Percentiles rank a stretch among this genome's conserved stretches.
These are phyloP conservation scores for Wickerhamomyces queroliae DNA, from an alignment of 805 yeast species.

Conservation along the genomic window DNA sequence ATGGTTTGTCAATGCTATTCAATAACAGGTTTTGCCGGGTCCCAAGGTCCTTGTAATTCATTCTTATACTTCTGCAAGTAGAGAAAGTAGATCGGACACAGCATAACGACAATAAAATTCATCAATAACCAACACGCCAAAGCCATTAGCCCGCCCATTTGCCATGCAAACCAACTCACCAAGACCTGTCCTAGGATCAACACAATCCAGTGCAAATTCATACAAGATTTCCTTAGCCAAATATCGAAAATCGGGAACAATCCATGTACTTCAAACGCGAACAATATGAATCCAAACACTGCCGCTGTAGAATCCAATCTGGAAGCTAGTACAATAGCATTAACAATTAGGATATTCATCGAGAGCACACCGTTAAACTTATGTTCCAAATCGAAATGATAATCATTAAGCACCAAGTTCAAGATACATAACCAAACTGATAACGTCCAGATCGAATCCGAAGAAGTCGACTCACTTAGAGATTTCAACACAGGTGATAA, in stretches of 20 bases:
- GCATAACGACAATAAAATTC: constrained; percentile 42
- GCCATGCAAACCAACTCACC: constrained; percentile 28
- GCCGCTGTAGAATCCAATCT: constrained; percentile 65
- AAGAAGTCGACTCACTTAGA: constrained; percentile 79
- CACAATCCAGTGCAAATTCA: constrained; percentile 10
- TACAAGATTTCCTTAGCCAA: constrained; percentile 40
- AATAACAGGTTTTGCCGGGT: constrained; percentile 70
- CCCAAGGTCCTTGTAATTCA: constrained; percentile 93
- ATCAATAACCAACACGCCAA: constrained; percentile 44
- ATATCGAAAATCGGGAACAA: constrained; percentile 66
- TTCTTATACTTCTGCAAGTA: constrained; percentile 73
- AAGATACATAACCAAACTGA: constrained; percentile 72
- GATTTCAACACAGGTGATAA: constrained; percentile 89
- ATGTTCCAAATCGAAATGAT: constrained; percentile 42
- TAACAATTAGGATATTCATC: constrained; percentile 77
- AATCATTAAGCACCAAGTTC: constrained; percentile 65
- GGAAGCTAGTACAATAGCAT: constrained; percentile 89
- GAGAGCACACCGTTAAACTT: constrained; percentile 48
- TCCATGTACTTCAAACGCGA: constrained; percentile 65
- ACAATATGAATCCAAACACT: constrained; percentile 79
- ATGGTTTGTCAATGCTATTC: constrained; percentile 15
- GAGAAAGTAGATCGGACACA: constrained; percentile 67
- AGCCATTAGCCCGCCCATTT: constrained; percentile 35
- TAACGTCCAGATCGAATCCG: constrained; percentile 93
- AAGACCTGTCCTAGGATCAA: constrained; percentile 6